Evolutionary conservation across 768 basidiomycete species (phyloP), one percentile per base, ranked within the genome.

Genomic region (Wakefieldia striispora): DNA sequence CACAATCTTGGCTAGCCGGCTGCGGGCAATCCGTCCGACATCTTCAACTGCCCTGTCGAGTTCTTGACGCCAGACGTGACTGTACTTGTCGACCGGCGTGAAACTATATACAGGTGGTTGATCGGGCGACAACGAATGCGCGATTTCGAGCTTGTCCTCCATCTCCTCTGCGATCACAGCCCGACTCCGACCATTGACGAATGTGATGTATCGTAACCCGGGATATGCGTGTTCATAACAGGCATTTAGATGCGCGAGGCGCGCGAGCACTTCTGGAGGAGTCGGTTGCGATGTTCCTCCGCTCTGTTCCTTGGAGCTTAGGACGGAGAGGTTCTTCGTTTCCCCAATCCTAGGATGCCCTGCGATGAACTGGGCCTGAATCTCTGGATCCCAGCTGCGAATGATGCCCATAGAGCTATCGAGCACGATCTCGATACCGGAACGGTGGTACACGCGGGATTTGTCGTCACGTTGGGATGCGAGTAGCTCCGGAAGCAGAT

Each of bases 291-390:
- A 62, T 23, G 55, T 56, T 2, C 56, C 58, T 21, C 75, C 76
- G 12, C 81, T 84, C 66, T 95, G 94, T 69, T 97, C 94, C 42
- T 77, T 82, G 23, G 83, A 82, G 66, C 90, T 93, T 40, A 92
- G 74, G 39, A 67, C 77, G 0, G 88, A 90, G 12, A 95, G 75
- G 36, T 83, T 83, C 60, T 80, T 83, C 51, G 75, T 80, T 68
- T 91, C 91, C 34, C 94, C 94, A 40, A 95, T 95, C 51, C 91
- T 80, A 31, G 94, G 94, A 71, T 95, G 94, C 3, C 84, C 93
- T 6, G 76, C 79, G 52, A 95, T 76, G 62, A 97, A 93, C 51
- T 70, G 66, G 0, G 83, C 82, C 57, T 76, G 79, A 7, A 73
- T 71, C 17, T 65, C 60, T 36, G 65, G 45, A 43, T 76, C 70